These are phyloP conservation scores for Glonium stellatum DNA, from an alignment of 495 filamentous ascomycete species.

Conservation along the genomic window DNA sequence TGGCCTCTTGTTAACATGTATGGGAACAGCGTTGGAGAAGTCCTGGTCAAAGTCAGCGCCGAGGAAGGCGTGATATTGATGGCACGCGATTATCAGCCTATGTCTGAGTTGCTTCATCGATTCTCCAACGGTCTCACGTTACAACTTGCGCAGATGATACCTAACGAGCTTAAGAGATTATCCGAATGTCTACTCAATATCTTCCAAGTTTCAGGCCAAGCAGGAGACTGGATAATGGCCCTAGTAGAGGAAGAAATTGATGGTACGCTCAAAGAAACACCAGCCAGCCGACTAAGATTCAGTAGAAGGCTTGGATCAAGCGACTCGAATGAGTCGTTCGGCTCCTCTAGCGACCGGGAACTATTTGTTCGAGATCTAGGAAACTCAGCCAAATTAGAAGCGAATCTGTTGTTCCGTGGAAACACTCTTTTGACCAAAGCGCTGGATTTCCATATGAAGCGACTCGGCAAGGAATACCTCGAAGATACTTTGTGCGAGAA, in stretches of 20 bases:
- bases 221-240: constrained; percentile 84
- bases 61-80: constrained; percentile 87
- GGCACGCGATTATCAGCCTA: constrained; percentile 71
- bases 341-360: constrained; percentile 47
- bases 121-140: constrained; percentile 78
- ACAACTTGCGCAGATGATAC: constrained; percentile 73
- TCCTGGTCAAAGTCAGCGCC: constrained; percentile 74
- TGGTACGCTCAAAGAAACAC: constrained; percentile 71
- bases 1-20: constrained; percentile 71
- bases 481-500: constrained; percentile 82
- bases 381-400: constrained; percentile 59
- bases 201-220: constrained; percentile 87
- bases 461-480: constrained; percentile 87
- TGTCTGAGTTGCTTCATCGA: constrained; percentile 77
- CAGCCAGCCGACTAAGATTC: constrained; percentile 64
- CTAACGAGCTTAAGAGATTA: constrained; percentile 67
- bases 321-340: constrained; percentile 58
- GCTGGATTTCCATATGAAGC: constrained; percentile 90
- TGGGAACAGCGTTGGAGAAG: constrained; percentile 70
- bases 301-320: constrained; percentile 70
- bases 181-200: constrained; percentile 87
- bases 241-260: constrained; percentile 97
- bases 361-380: constrained; percentile 58
- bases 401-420: constrained; percentile 90
- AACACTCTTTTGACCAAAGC: constrained; percentile 93